Base-by-base conservation (phyloP, 495 filamentous ascomycete species). In the Neurospora sp. region DNA sequence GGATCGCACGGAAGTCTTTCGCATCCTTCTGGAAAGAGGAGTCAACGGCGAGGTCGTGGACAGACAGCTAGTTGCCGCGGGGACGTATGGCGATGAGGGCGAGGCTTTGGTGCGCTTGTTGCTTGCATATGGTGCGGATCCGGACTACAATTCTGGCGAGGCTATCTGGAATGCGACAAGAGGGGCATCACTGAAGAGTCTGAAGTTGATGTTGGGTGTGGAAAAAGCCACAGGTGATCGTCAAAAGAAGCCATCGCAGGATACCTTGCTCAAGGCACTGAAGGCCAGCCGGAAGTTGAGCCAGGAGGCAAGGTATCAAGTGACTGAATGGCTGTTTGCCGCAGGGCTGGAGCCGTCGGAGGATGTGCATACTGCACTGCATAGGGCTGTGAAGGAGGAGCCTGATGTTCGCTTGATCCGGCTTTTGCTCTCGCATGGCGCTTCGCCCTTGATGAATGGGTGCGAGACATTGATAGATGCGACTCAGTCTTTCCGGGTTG, bases 381-480 rank as follows among this genome's bases (percentile, higher is more conserved):
- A 82, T 75, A 79, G 79, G 37, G 84, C 81, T 0, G 81, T 86
- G 9, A 86, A 85, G 72, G 81, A 84, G 40, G 83, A 84, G 10
- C 81, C 83, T 0, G 84, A 85, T 69, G 75, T 82, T 5, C 77
- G 82, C 31, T 76, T 87, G 1, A 78, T 86, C 1, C 76, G 79
- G 59, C 77, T 86, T 1, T 74, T 87, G 27, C 74, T 87, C 1
- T 72, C 59, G 6, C 74, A 85, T 20, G 77, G 83, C n/a, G 84
- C 83, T 31, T 85, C 83, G 0, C 82, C 84, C 8, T 62, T 80
- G 39, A 75, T 76, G 2, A 85, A 85, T 69, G 78, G 77, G 48
- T 87, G 85, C 73, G 80, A 84, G 78, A 82, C 83, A 18, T 70
- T 87, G 62, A 78, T 84, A 5, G 84, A 86, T 46, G 84, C 84